These are phyloP conservation scores for Penicillium paneum DNA, from an alignment of 2,329 filamentous ascomycete genomes.

Conservation along the genomic window DNA sequence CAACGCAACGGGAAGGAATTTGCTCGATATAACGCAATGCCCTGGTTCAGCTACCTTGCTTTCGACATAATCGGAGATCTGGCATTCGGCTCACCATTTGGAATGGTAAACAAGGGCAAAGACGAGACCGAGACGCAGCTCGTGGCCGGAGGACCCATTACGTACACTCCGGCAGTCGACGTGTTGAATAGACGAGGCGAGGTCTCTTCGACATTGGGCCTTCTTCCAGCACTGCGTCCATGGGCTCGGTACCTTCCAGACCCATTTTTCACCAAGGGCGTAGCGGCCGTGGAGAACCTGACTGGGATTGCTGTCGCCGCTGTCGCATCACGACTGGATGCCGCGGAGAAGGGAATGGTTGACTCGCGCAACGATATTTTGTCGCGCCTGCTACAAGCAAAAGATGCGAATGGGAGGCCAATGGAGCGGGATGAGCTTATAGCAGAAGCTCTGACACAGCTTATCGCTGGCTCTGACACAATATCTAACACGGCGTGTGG, in stretches of 20 bases:
- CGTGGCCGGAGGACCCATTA: constrained; percentile 16
- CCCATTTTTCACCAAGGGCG: constrained; percentile 24
- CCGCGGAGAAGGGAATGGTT: constrained; percentile 10
- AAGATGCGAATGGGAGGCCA: constrained; percentile 27
- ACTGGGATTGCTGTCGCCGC: constrained; percentile 21
- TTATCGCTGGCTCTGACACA: constrained; percentile 38
- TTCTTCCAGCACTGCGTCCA: constrained; percentile 16
- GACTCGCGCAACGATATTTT: constrained; percentile 30
- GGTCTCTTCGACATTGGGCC: constrained; percentile 20
- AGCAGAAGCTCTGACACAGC: constrained; percentile 33
- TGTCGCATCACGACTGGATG: constrained; percentile 15
- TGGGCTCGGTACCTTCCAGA: constrained; percentile 21
- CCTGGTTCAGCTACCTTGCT: constrained; percentile 25
- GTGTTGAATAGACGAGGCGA: constrained; percentile 21
- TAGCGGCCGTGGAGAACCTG: constrained; percentile 30
- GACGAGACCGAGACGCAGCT: constrained; percentile 18
- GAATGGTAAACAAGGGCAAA: constrained; percentile 22
- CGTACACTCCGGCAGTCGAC: constrained; percentile 17
- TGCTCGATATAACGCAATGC: constrained; percentile 18
- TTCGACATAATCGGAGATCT: constrained; percentile 23
- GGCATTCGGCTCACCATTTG: constrained; percentile 23
- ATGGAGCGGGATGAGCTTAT: constrained; percentile 30
- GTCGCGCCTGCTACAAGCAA: constrained; percentile 29
- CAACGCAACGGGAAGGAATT: neutral
- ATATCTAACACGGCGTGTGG: constrained; percentile 31